Conservation (phyloP, 2,329 filamentous ascomycete species). For the Rhinocladiella mackenziei region DNA sequence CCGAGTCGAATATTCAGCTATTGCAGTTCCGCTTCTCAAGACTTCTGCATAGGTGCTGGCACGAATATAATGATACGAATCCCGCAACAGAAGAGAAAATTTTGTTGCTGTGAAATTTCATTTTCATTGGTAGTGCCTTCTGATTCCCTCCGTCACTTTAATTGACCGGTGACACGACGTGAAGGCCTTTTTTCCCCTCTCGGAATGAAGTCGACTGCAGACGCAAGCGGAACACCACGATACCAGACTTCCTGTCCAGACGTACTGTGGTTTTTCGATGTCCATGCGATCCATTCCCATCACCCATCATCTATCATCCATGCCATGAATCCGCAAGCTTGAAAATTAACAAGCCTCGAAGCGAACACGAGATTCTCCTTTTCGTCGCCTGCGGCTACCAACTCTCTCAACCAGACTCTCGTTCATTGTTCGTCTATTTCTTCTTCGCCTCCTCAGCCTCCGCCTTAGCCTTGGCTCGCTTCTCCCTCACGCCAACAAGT, state of each 20-base stretch:
- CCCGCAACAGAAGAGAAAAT: no score
- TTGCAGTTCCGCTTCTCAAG: no score
- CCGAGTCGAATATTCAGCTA: no score
- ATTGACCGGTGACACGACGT: background rate
- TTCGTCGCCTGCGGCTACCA: background rate
- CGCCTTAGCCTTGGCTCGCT: conserved; percentile 81
- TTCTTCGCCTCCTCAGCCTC: conserved; percentile 59
- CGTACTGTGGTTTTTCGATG: background rate
- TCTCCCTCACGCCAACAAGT: conserved; percentile 79
- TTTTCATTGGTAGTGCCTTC: conserved; percentile 16
- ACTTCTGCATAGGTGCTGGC: no score
- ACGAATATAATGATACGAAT: no score
- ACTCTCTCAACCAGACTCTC: background rate
- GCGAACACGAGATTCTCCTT: background rate
- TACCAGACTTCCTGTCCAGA: no score
- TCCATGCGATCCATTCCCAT: background rate
- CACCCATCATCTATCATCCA: no score
- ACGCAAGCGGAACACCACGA: no score
- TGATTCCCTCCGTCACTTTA: conserved; percentile 1
- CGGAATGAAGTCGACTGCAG: background rate
- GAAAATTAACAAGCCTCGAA: background rate
- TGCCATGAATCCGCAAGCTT: background rate
- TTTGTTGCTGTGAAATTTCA: conserved; percentile 4
- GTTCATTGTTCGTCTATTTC: conserved; percentile 39
- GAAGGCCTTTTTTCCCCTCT: background rate